Conservation (phyloP, 192 early-diverging fungal genomes). For the Coemansia sp. region DNA sequence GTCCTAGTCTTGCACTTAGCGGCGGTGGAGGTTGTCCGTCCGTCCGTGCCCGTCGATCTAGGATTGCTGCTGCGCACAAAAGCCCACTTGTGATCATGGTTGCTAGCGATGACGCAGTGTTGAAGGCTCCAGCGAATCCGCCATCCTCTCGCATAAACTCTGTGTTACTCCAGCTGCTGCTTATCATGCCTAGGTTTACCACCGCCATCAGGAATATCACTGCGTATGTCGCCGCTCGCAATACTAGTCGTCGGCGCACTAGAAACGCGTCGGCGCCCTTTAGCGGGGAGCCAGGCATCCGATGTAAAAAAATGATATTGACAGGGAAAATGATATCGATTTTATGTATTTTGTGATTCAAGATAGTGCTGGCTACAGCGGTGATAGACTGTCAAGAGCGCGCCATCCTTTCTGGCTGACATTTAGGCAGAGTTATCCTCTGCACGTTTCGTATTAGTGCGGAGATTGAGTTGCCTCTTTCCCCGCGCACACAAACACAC, state of each 20-base stretch:
- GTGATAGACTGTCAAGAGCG: not conserved
- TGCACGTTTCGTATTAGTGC: not conserved
- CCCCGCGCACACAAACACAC: not conserved
- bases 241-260: slow-evolving; percentile 28
- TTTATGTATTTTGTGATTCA: not conserved
- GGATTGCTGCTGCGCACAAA: slow-evolving; percentile 23
- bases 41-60: slow-evolving; percentile 14
- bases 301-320: not conserved
- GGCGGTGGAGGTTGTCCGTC: slow-evolving; percentile 1
- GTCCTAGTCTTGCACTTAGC: slow-evolving; percentile 28
- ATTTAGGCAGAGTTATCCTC: not conserved
- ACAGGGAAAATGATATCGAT: not conserved
- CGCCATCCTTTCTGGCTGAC: not conserved
- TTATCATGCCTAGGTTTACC: slow-evolving; percentile 38
- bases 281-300: slow-evolving; percentile 37
- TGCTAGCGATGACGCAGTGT: slow-evolving; percentile 21
- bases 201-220: slow-evolving; percentile 34
- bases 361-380: not conserved
- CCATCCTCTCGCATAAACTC: slow-evolving; percentile 52
- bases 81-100: slow-evolving; percentile 30
- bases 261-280: slow-evolving; percentile 48
- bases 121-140: slow-evolving; percentile 31
- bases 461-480: not conserved
- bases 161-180: slow-evolving; percentile 46
- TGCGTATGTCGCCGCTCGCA: slow-evolving; percentile 27